A percentile compares a stretch with the other conserved stretches of the same genome.
Evolutionary conservation across 768 basidiomycete genomes (phyloP).

Genomic region (Podaxis mareebaensis): DNA sequence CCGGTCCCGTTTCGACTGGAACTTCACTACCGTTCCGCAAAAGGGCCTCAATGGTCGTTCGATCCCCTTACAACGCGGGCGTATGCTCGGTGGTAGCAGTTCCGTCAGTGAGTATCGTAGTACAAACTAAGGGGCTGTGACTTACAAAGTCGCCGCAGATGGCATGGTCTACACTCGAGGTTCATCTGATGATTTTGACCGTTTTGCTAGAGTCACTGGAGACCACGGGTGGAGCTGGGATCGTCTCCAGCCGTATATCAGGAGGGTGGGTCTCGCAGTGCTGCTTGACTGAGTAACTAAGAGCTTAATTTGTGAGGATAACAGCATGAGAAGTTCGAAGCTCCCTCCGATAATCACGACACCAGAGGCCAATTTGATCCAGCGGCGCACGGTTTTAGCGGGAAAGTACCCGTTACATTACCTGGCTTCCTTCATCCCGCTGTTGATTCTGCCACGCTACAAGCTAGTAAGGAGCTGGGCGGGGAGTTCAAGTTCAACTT

Average conservation of each 20-base stretch:
- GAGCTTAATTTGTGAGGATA: constrained; percentile 7
- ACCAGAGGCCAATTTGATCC: constrained; percentile 23
- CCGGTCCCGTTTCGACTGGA: constrained; percentile 25
- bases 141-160: neutral
- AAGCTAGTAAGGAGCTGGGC: constrained; percentile 19
- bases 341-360: constrained; percentile 20
- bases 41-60: constrained; percentile 23
- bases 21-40: constrained; percentile 31
- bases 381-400: constrained; percentile 21
- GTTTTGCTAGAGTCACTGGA: constrained; percentile 25
- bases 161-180: constrained; percentile 25
- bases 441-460: constrained; percentile 23
- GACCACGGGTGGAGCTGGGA: constrained; percentile 35
- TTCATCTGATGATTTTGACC: constrained; percentile 17
- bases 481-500: constrained; percentile 15
- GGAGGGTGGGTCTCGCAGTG: constrained; percentile 20
- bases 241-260: constrained; percentile 26
- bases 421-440: constrained; percentile 18
- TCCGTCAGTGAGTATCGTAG: constrained; percentile 26
- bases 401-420: constrained; percentile 20
- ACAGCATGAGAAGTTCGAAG: constrained; percentile 23
- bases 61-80: constrained; percentile 27
- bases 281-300: neutral
- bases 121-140: neutral
- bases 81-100: constrained; percentile 31